Evolutionary conservation across 2,329 filamentous ascomycete species (phyloP), one percentile per base, ranked within the genome.

Genomic region (Nemania sp.): DNA sequence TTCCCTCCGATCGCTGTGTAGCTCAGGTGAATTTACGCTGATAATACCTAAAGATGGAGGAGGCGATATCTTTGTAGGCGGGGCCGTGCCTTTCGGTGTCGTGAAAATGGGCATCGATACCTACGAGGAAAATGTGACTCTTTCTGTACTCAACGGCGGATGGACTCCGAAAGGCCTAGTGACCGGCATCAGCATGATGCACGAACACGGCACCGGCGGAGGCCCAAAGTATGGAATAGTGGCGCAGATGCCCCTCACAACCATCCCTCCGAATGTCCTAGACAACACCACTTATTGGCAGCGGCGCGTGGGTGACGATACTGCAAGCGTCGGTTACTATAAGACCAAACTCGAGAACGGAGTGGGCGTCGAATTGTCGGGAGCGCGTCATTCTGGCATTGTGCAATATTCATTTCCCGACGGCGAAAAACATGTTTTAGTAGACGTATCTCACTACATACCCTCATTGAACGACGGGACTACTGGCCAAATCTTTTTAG

Each of bases 141-240:
- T 31, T 19, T 34, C 45, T n/a, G 47, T 52, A 60, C 36, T 66
- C 56, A 73, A 73, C 49, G 70, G 64, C n/a, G 71, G 72, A 12
- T 75, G 69, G 51, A 73, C 70, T 0, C 67, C 73, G 0, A 61
- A 69, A 39, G 77, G 77, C 2, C 72, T 75, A 14, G 75, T 80
- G 44, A 78, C 76, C 0, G 78, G 71, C 2, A 76, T 80, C 58
- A 77, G 75, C 17, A 76, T 81, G 75, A 74, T 81, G 67, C 80
- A 83, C 52, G 80, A 80, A 56, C 76, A 74, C 48, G 80, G 80
- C 0, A 85, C 80, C 0, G 82, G 82, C 12, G 82, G 82, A 1
- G 77, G 76, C 8, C 79, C 82, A 0, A 84, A 82, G 52, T 85
- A 84, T 52, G 82, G 81, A 0, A 72, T 83, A 4, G 74, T 80